Evolutionary conservation across 805 yeast genomes (phyloP).

Genomic region (Barnettozyma sp.): DNA sequence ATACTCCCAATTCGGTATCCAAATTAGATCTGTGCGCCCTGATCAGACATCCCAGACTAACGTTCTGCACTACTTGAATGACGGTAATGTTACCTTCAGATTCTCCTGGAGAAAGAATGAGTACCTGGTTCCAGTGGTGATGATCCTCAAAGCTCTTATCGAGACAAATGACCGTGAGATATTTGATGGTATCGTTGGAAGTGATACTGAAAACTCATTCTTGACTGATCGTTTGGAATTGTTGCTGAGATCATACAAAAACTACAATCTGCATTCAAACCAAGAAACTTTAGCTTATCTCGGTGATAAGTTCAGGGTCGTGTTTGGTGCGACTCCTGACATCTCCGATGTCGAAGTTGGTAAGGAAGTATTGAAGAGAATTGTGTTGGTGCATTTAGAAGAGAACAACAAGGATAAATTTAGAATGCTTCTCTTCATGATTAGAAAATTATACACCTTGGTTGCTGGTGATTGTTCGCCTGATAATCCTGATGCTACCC

Average conservation of each 20-base stretch:
- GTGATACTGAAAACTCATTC: conserved; percentile 82
- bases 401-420: conserved; percentile 71
- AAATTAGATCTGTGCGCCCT: conserved; percentile 88
- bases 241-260: conserved; percentile 80
- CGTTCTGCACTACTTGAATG: conserved; percentile 90
- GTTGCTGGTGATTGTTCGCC: conserved; percentile 97
- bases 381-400: conserved; percentile 83
- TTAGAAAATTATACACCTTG: conserved; percentile 86
- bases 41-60: conserved; percentile 98
- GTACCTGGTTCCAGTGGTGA: conserved; percentile 85
- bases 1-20: conserved; percentile 86
- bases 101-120: conserved; percentile 97
- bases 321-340: conserved; percentile 83
- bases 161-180: conserved; percentile 93
- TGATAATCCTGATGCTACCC: conserved; percentile 98
- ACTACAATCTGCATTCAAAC: conserved; percentile 68
- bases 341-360: conserved; percentile 89
- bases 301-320: conserved; percentile 94
- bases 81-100: conserved; percentile 94
- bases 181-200: conserved; percentile 92
- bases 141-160: conserved; percentile 83
- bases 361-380: conserved; percentile 68
- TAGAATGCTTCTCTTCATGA: conserved; percentile 84
- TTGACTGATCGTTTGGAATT: conserved; percentile 96
- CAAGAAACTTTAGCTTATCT: conserved; percentile 88